Base-by-base conservation (phyloP, 371 early-diverging fungal genomes). In the Enterospora canceri region DNA sequence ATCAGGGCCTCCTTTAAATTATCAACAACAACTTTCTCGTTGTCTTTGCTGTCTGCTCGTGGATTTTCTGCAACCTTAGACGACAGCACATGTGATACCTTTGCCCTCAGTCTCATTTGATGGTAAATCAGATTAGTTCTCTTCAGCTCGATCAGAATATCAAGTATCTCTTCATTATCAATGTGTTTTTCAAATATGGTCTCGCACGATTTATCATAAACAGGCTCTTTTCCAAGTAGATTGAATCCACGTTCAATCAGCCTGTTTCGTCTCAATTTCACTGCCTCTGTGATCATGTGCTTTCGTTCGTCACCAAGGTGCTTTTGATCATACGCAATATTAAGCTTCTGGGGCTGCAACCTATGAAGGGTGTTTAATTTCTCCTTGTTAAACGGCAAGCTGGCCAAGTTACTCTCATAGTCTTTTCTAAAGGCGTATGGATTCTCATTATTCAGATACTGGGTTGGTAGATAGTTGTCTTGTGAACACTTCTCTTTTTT, bases 401-500 rank as follows among this genome's bases (percentile, higher is more conserved):
- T 51, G 8, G 65, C 56, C 15, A 30, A 19, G 48, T 66, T 62
- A 8, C 57, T 34, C 18, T 57, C 61, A 51, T 71, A 75, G 28
- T 58, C 57, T 34, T 40, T 47, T 23, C 66, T 56, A 48, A 58
- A 71, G 32, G 71, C 71, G 47, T 58, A 75, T n/a, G 72, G 71
- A 50, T 75, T 71, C 48, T 75, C 71, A 58, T 75, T 75, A 47
- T 58, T 71, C 2, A 71, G 18, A 67, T 71, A 75, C 26, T 70
- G 59, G 21, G 32, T 48, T 4, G 72, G 72, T n/a, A 72, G 51
- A 24, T 47, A 61, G 24, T 35, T 24, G 18, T 67, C 68, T 24
- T 53, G 19, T 24, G n/a, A 18, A 2, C 33, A 35, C 5, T 65
- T 19, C 19, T 51, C 26, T 21, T 51, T 51, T 15, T 21, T 51